Conservation (phyloP, 192 early-diverging fungal genomes). For the Coemansia sp. region DNA sequence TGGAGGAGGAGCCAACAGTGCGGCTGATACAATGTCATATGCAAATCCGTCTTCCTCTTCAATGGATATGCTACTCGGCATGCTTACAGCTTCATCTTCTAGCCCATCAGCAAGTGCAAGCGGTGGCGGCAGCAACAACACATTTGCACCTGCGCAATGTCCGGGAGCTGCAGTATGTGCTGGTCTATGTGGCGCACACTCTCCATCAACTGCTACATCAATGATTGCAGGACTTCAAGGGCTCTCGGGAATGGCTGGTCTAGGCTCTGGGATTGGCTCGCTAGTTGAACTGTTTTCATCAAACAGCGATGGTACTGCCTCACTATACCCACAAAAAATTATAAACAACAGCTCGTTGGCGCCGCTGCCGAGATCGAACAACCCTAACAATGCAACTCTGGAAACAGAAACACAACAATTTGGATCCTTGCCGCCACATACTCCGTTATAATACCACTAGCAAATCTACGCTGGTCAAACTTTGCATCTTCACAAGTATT, state of each 20-base stretch:
- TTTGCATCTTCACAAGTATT: neutral
- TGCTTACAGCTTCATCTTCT: slow-evolving; percentile 9
- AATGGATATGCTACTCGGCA: slow-evolving; percentile 27
- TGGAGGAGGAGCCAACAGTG: neutral
- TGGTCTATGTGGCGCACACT: slow-evolving; percentile 30
- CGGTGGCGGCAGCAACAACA: neutral
- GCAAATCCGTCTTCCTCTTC: slow-evolving; percentile 1
- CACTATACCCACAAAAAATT: slow-evolving; percentile 45
- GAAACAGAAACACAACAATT: slow-evolving; percentile 21
- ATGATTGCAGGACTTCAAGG: slow-evolving; percentile 29
- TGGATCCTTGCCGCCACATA: slow-evolving; percentile 38
- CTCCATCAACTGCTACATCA: slow-evolving; percentile 17
- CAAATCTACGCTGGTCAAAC: neutral
- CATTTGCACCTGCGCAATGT: slow-evolving; percentile 9
- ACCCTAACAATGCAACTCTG: neutral
- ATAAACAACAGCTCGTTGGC: slow-evolving; percentile 37
- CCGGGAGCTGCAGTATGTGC: slow-evolving; percentile 21
- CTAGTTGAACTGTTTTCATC: slow-evolving; percentile 38
- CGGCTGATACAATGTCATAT: neutral
- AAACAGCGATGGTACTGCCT: slow-evolving; percentile 13
- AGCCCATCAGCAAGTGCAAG: neutral
- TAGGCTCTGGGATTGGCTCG: slow-evolving; percentile 29
- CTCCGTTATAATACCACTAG: slow-evolving; percentile 11
- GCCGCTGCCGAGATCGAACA: slow-evolving; percentile 8
- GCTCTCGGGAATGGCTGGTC: slow-evolving; percentile 32